Conservation (phyloP, 257 asterid species). For the Osmanthus fragrans region DNA sequence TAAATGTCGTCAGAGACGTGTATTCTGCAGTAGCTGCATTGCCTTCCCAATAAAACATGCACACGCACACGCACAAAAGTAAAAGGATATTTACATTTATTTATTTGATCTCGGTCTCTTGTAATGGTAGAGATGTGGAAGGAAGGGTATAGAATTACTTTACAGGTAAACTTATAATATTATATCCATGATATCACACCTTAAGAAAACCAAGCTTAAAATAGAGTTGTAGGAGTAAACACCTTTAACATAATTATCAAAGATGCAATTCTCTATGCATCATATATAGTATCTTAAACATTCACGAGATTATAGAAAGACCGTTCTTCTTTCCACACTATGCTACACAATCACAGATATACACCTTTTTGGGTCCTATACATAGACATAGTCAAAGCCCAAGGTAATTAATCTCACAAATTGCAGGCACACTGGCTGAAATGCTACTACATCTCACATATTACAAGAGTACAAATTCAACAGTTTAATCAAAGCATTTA, state of each 20-base stretch:
- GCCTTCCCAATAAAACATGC: background rate
- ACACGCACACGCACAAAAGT: background rate
- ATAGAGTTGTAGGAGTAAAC: background rate
- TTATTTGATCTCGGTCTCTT: background rate
- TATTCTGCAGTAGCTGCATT: background rate
- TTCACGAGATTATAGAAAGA: background rate
- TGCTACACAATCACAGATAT: background rate
- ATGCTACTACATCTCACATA: background rate
- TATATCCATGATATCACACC: background rate
- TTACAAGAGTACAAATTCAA: background rate
- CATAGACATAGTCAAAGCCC: background rate
- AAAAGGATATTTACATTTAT: background rate
- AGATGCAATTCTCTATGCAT: background rate
- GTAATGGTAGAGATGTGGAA: background rate
- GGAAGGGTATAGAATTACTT: background rate
- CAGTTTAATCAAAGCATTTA: background rate
- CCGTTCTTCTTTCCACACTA: background rate
- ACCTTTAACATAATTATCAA: background rate
- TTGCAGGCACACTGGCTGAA: background rate
- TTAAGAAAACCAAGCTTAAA: conserved; percentile 5
- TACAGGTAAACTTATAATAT: background rate
- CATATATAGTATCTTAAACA: background rate
- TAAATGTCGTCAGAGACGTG: background rate
- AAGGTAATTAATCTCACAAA: background rate
- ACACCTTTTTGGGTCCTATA: background rate